phyloP scores from a whole-genome alignment of 176 grass and related monocot species.

The Urochloa ruziziensis region DNA sequence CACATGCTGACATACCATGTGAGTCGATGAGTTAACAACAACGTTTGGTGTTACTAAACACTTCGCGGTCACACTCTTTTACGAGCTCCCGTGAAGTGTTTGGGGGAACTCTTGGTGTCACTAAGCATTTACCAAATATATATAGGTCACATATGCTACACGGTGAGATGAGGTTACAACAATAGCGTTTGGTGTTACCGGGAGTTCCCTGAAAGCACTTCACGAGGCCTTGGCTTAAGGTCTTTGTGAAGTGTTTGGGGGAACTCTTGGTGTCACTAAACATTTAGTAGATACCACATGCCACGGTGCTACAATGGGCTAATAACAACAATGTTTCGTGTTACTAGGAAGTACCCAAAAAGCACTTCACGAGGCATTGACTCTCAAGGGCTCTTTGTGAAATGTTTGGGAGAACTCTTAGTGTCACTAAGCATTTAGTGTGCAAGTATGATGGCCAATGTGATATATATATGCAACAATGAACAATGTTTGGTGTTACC shows the following conservation, averaged over 20 bases:
- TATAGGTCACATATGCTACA: no score
- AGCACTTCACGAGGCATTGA: constrained; percentile 26
- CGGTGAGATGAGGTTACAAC: no score
- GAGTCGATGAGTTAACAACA: background rate
- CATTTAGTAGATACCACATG: background rate
- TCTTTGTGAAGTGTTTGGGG: constrained; percentile 49
- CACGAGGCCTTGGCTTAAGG: background rate
- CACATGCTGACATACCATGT: background rate
- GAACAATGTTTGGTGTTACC: constrained; percentile 7
- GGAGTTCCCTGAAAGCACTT: constrained; percentile 41
- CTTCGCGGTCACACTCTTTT: constrained; percentile 1
- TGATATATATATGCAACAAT: background rate
- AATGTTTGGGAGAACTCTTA: constrained; percentile 61
- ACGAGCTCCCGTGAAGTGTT: constrained; percentile 35
- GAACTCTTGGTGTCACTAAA: constrained; percentile 32
- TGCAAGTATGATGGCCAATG: accelerated
- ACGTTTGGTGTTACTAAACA: constrained; percentile 35
- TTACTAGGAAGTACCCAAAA: constrained; percentile 42
- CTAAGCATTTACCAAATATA: background rate
- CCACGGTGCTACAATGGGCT: background rate
- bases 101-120: constrained; percentile 49
- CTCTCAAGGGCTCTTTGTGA: background rate
- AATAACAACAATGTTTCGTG: background rate
- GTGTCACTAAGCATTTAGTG: constrained; percentile 8
- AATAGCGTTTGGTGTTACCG: background rate